phyloP scores from a whole-genome alignment of 2,329 filamentous ascomycete species.

The Penicillium occitanis region DNA sequence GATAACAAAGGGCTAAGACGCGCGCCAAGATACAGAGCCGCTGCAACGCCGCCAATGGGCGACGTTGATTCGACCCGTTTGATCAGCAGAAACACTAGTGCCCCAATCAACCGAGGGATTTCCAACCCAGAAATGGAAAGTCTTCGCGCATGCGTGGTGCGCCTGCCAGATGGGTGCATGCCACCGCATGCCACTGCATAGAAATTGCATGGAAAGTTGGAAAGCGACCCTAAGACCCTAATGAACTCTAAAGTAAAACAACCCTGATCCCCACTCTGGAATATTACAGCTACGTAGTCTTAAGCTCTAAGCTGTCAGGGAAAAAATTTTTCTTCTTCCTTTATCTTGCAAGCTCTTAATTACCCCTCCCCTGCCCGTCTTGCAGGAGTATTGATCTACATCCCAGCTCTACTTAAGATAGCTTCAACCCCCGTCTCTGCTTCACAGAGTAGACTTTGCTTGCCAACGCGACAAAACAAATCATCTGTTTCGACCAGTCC shows the following conservation, averaged over 20 bases:
- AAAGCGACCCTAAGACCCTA: not conserved
- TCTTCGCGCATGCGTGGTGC: not conserved
- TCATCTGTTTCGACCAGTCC: conserved; percentile 9
- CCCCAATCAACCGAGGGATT: not conserved
- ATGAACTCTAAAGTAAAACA: not conserved
- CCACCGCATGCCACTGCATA: not conserved
- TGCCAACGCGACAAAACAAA: conserved; percentile 6
- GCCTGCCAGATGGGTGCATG: not conserved
- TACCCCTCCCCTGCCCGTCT: not conserved
- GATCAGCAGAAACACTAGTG: not conserved
- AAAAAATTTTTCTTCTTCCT: not conserved
- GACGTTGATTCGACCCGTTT: not conserved
- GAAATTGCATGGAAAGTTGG: not conserved
- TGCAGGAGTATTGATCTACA: not conserved
- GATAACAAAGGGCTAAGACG: not conserved
- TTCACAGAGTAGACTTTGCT: not conserved
- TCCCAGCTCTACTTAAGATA: conserved; percentile 5
- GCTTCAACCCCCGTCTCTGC: conserved; percentile 1
- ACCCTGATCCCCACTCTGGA: not conserved
- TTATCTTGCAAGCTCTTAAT: conserved; percentile 2
- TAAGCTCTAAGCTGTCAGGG: not conserved
- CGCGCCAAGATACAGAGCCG: not conserved
- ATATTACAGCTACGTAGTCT: not conserved
- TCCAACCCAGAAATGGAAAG: not conserved
- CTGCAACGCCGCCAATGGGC: not conserved